Evolutionary conservation across 2,329 filamentous ascomycete genomes (phyloP).

Genomic region (Aureobasidium pullulans): DNA sequence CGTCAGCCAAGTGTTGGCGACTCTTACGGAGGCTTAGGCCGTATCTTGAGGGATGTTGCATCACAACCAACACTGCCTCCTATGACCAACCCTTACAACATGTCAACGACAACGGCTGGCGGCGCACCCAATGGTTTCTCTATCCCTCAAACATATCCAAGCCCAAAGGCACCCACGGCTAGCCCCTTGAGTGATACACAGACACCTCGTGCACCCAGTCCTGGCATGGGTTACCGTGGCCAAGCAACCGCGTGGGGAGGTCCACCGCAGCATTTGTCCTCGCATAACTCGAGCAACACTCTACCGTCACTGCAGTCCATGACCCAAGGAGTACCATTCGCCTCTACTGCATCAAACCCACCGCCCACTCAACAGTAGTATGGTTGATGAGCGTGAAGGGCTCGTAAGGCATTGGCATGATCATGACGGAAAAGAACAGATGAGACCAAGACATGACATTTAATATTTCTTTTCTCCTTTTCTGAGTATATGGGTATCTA

Average conservation of each 20-base stretch:
- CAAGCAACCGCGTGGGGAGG: not conserved
- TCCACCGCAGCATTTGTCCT: not conserved
- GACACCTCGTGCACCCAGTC: slow-evolving; percentile 7
- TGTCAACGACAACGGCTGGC: slow-evolving; percentile 5
- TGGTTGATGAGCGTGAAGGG: not conserved
- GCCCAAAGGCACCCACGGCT: slow-evolving; percentile 25
- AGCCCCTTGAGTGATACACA: slow-evolving; percentile 23
- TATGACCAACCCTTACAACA: not conserved
- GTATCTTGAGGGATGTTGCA: slow-evolving; percentile 25
- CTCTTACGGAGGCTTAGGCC: slow-evolving; percentile 27
- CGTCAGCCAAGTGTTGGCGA: slow-evolving; percentile 25
- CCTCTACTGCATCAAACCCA: not conserved
- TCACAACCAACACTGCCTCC: not conserved
- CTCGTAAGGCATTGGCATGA: not conserved
- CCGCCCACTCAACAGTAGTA: not conserved
- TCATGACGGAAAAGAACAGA: not conserved
- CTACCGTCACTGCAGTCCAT: slow-evolving; percentile 5
- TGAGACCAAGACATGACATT: not conserved
- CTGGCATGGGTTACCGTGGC: not conserved
- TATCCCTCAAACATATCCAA: slow-evolving; percentile 17
- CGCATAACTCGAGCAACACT: not conserved
- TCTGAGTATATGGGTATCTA: not conserved
- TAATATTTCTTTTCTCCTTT: not conserved
- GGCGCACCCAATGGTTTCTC: not conserved
- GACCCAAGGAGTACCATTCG: slow-evolving; percentile 2